Evolutionary conservation across 495 filamentous ascomycete species (phyloP), one percentile per base, ranked within the genome.

Genomic region (Geopyxis carbonaria): DNA sequence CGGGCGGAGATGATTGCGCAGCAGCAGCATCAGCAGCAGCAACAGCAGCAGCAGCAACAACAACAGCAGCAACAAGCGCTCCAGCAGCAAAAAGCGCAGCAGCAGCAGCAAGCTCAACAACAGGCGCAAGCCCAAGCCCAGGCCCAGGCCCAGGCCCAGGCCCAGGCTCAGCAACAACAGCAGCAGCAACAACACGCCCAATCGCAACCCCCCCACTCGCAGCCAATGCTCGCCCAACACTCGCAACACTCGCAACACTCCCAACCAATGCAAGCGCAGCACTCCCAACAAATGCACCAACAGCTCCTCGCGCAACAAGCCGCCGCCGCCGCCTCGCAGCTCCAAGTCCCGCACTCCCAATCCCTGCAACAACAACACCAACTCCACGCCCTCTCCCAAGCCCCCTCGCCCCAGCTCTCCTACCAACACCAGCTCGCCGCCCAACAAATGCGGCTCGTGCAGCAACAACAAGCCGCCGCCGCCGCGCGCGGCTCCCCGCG

Each of bases 1-100:
- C 64, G 65, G 36, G 60, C 68, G 28, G 60, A 68, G 28, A 61
- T 35, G 7, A 53, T 58, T 20, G 34, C 37, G 14, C 54, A 57
- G 23, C 53, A 53, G n/a, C 42, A 48, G 24, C 61, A 47, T 14
- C 53, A 52, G 14, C 45, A 50, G 5, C 49, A 57, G 19, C 48
- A 51, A 9, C 47, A 48, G n/a, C 46, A 34, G 34, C 58, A 39
- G 42, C 53, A 40, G 23, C 50, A 51, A 25, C 52, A 51, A 20
- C 51, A 56, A 13, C 53, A 56, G 13, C 57, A 42, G 6, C 55
- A 50, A 31, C 59, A 51, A 32, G 56, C 58, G 22, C 54, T 53
- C 11, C 57, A 64, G 24, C 51, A 51, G 3, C 61, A 64, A 34
- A 51, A 47, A 4, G 58, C 22, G 19, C 45, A 40, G 10, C 35